Evolutionary conservation across 768 basidiomycete genomes (phyloP).

Genomic region (Lentinula edodes): DNA sequence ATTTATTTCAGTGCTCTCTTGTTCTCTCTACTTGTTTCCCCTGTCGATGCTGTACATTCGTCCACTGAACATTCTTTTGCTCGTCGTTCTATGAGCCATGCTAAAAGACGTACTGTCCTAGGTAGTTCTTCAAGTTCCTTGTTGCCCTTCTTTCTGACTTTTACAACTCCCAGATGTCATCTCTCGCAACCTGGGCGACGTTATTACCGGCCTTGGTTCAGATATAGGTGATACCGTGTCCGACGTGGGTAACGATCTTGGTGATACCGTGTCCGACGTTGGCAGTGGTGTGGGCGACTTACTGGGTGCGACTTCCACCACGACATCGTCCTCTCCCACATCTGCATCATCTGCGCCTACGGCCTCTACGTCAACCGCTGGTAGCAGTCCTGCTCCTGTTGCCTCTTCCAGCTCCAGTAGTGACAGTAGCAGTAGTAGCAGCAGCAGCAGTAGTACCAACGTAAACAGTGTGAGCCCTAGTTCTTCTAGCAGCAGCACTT

Average conservation of each 20-base stretch:
- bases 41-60: conserved; percentile 3
- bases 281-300: background rate
- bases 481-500: background rate
- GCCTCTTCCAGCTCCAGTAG: background rate
- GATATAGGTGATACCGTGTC: background rate
- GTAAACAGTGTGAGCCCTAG: background rate
- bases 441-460: background rate
- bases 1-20: background rate
- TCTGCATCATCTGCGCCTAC: background rate
- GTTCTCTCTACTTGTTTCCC: background rate
- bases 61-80: conserved; percentile 5
- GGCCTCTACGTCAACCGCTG: background rate
- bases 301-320: background rate
- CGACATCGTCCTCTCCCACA: background rate
- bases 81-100: conserved; percentile 5
- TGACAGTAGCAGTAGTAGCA: background rate
- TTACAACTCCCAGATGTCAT: background rate
- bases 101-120: background rate
- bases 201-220: background rate
- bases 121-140: background rate
- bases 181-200: background rate
- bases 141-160: background rate
- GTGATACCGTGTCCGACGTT: background rate
- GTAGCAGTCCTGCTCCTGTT: background rate
- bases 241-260: background rate